These are phyloP conservation scores for Heliamphora exappendiculata DNA, from an alignment of 148 eudicot genomes.

Conservation along the genomic window DNA sequence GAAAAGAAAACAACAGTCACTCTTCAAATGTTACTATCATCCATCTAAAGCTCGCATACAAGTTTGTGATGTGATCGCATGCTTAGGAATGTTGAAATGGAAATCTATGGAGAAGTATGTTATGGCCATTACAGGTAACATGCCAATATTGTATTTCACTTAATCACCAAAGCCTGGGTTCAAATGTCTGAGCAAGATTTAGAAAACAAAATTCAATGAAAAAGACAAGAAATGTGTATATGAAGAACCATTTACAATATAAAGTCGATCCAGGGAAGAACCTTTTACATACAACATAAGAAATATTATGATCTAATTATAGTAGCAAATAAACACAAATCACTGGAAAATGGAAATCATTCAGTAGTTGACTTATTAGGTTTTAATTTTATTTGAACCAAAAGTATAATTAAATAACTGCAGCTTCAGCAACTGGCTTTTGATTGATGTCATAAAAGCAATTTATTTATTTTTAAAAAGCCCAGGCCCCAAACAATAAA, in stretches of 20 bases:
- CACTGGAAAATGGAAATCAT: not conserved
- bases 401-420: not conserved
- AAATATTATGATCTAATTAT: not conserved
- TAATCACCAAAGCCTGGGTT: not conserved
- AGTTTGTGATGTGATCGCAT: not conserved
- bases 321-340: not conserved
- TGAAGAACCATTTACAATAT: not conserved
- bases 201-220: not conserved
- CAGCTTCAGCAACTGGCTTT: not conserved
- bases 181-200: not conserved
- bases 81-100: not conserved
- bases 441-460: not conserved
- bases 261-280: not conserved
- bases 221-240: not conserved
- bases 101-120: not conserved
- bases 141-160: not conserved
- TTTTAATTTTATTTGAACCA: not conserved
- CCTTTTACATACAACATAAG: not conserved
- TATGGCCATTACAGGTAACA: not conserved
- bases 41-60: not conserved
- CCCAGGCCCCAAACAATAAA: not conserved
- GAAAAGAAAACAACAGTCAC: not conserved
- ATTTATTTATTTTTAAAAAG: not conserved
- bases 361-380: not conserved
- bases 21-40: not conserved